Percentiles rank a stretch among this genome's conserved stretches.
These are phyloP conservation scores for Syzygium syzygioides DNA, from an alignment of 441 rosid species.

Conservation along the genomic window DNA sequence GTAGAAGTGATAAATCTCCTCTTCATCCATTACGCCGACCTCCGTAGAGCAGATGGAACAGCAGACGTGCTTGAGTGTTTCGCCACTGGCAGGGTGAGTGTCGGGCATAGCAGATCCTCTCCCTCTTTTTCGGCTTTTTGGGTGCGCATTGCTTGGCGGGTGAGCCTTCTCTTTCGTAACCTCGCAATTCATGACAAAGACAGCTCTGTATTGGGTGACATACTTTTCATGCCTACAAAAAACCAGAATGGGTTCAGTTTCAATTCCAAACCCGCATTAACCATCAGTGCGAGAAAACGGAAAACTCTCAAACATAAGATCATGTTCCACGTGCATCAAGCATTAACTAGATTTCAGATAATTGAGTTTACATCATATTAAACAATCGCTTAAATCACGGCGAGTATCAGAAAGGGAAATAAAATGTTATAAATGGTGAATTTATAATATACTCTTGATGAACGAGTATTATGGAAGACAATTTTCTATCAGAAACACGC, in stretches of 20 bases:
- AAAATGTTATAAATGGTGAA: neutral
- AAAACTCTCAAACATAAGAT: neutral
- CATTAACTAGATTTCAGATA: neutral
- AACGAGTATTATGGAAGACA: neutral
- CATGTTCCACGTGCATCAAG: neutral
- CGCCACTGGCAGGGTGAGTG: neutral
- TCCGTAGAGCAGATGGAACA: conserved; percentile 59
- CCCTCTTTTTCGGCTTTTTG: conserved; percentile 28
- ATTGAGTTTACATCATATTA: neutral
- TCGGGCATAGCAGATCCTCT: conserved; percentile 26
- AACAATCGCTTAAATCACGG: neutral
- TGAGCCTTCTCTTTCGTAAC: conserved; percentile 20
- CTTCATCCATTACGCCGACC: conserved; percentile 55
- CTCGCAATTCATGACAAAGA: conserved; percentile 59
- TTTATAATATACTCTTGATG: neutral
- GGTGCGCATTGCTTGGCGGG: conserved; percentile 6
- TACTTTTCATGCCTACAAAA: conserved; percentile 58
- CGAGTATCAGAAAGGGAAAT: neutral
- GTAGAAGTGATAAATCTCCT: conserved; percentile 71
- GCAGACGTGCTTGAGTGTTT: conserved; percentile 27
- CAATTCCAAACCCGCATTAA: neutral
- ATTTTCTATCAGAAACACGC: neutral
- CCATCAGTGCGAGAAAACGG: neutral
- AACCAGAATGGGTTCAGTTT: neutral
- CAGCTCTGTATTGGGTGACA: conserved; percentile 62